A percentile compares a stretch with the other conserved stretches of the same genome.
Evolutionary conservation across 768 basidiomycete genomes (phyloP).

Genomic region (Daedaleopsis nitida): DNA sequence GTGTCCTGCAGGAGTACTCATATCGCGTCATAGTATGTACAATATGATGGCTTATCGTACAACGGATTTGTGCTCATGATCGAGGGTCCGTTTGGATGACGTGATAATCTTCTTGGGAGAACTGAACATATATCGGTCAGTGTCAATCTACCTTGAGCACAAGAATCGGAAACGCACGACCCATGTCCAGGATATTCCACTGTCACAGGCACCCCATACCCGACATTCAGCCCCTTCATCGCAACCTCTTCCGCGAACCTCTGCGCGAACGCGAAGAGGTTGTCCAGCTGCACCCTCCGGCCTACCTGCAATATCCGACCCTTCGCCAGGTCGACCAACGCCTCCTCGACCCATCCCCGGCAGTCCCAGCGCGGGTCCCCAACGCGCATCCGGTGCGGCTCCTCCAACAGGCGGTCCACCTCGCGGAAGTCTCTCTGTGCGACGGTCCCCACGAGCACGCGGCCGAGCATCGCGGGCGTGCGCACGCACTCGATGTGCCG

Average conservation of each 20-base stretch:
- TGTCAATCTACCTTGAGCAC: no score
- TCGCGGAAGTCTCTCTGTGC: background rate
- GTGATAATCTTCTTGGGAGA: background rate
- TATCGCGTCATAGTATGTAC: no score
- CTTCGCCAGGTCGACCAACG: conserved; percentile 8
- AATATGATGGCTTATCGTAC: no score
- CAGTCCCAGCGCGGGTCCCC: conserved; percentile 15
- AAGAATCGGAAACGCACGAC: background rate
- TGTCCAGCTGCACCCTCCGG: background rate
- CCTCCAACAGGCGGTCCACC: conserved; percentile 4
- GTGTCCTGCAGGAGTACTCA: no score
- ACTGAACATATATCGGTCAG: background rate
- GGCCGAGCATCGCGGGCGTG: conserved; percentile 18
- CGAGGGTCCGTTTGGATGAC: background rate
- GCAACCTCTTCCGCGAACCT: conserved; percentile 8
- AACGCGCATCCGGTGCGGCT: conserved; percentile 1
- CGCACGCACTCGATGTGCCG: conserved; percentile 17
- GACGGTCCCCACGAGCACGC: conserved; percentile 14
- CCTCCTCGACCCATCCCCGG: conserved; percentile 16
- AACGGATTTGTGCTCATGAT: no score
- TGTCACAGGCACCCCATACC: conserved; percentile 10
- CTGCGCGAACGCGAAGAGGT: conserved; percentile 9
- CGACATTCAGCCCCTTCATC: background rate
- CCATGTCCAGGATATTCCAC: conserved; percentile 8
- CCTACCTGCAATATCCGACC: background rate